Evolutionary conservation across 2,329 filamentous ascomycete genomes (phyloP).

Genomic region (Botrytis elliptica): DNA sequence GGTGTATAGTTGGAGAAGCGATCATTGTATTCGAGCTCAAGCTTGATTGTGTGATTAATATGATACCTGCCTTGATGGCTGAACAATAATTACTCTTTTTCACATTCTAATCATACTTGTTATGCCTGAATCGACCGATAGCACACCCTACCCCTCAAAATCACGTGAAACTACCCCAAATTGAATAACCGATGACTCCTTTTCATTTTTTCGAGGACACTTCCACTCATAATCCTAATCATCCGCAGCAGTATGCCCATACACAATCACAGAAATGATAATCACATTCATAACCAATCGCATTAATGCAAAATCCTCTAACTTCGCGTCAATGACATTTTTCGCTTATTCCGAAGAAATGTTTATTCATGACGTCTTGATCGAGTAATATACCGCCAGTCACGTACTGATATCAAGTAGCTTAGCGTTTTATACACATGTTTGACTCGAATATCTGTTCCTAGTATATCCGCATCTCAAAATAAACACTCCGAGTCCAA

Average conservation of each 20-base stretch:
- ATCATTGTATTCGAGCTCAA: not conserved
- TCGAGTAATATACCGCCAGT: too few species aligned
- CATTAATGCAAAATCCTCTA: not conserved
- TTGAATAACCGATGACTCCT: not conserved
- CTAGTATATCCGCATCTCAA: not conserved
- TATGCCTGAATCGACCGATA: not conserved
- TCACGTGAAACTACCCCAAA: not conserved
- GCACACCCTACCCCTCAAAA: not conserved
- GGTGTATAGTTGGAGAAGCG: not conserved
- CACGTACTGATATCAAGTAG: too few species aligned
- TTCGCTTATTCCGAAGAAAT: not conserved
- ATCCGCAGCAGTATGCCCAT: not conserved
- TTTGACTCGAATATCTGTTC: not conserved
- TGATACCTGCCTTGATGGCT: conserved; percentile 12
- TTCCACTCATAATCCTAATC: not conserved
- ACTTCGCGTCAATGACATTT: not conserved
- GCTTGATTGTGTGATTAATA: not conserved
- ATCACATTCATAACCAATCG: not conserved
- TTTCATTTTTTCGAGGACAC: not conserved
- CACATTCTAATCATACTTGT: not conserved
- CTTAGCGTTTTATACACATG: too few species aligned
- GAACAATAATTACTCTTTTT: not conserved
- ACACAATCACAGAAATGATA: not conserved
- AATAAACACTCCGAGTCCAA: not conserved
- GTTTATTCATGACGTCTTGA: not conserved